A percentile compares a stretch with the other conserved stretches of the same genome.
Evolutionary conservation across 2,329 filamentous ascomycete species (phyloP).

Genomic region (Ceratocystiopsis brevicomis): DNA sequence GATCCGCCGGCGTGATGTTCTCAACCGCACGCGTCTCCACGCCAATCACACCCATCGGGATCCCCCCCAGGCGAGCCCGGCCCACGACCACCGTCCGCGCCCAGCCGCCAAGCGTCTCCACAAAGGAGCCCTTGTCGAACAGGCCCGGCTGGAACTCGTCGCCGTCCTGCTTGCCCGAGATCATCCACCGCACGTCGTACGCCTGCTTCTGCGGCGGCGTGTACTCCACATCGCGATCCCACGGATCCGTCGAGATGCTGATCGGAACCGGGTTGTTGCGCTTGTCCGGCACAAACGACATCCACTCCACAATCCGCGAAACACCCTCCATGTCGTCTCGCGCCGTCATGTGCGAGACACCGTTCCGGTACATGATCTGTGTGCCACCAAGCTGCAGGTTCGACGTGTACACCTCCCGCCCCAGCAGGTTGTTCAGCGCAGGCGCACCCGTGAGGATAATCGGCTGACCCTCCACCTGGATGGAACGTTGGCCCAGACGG

Average conservation of each 20-base stretch:
- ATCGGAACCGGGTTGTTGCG: slow-evolving; percentile 88
- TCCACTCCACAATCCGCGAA: slow-evolving; percentile 93
- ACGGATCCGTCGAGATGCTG: slow-evolving; percentile 63
- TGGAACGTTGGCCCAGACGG: slow-evolving; percentile 91
- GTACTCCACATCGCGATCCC: slow-evolving; percentile 85
- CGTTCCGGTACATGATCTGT: slow-evolving; percentile 99
- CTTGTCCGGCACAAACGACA: slow-evolving; percentile 93
- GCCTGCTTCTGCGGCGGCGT: slow-evolving; percentile 64
- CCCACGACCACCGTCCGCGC: slow-evolving; percentile 91
- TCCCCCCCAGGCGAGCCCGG: slow-evolving; percentile 87
- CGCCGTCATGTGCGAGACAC: slow-evolving; percentile 97
- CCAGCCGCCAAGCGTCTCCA: slow-evolving; percentile 93
- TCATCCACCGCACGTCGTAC: slow-evolving; percentile 89
- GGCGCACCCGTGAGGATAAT: slow-evolving; percentile 97
- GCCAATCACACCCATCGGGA: slow-evolving; percentile 94
- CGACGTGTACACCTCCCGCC: slow-evolving; percentile 95
- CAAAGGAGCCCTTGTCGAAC: slow-evolving; percentile 92
- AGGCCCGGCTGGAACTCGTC: slow-evolving; percentile 78
- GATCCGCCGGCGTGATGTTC: slow-evolving; percentile 90
- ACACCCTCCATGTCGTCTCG: slow-evolving; percentile 96
- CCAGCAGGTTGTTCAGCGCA: slow-evolving; percentile 93
- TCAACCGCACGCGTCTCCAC: slow-evolving; percentile 93
- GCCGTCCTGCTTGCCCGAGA: slow-evolving; percentile 68
- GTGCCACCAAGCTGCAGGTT: slow-evolving; percentile 98
- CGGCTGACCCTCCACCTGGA: slow-evolving; percentile 95